Conservation (phyloP, 2,329 filamentous ascomycete species). For the Lithohypha guttulata region DNA sequence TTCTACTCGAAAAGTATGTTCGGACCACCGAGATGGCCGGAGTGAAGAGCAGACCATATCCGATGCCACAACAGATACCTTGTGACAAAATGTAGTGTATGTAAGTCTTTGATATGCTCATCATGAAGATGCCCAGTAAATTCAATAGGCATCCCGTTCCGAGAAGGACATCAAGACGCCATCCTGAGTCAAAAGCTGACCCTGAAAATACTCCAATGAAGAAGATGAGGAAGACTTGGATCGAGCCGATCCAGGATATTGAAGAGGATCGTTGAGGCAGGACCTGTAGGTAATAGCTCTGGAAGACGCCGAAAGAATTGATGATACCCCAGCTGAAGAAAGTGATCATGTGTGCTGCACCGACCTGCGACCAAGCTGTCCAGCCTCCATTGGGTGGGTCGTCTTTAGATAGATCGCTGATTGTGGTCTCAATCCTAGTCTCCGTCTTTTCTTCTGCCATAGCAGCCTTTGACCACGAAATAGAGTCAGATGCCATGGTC, state of each 20-base stretch:
- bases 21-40: slow-evolving; percentile 37
- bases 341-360: too few species aligned
- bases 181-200: slow-evolving; percentile 32
- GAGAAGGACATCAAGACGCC: slow-evolving; percentile 22
- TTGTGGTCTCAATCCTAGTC: too few species aligned
- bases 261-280: slow-evolving; percentile 27
- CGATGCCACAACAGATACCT: slow-evolving; percentile 44
- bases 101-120: slow-evolving; percentile 33
- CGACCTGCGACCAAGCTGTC: too few species aligned
- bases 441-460: too few species aligned
- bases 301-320: slow-evolving; percentile 34
- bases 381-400: too few species aligned
- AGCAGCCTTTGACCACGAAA: too few species aligned
- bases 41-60: slow-evolving; percentile 33
- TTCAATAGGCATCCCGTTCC: slow-evolving; percentile 20
- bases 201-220: slow-evolving; percentile 32
- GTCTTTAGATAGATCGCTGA: too few species aligned
- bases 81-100: slow-evolving; percentile 47
- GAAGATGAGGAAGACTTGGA: slow-evolving; percentile 33
- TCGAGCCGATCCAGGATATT: slow-evolving; percentile 34
- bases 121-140: slow-evolving; percentile 30
- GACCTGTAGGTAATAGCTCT: slow-evolving; percentile 32
- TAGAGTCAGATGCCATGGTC: too few species aligned
- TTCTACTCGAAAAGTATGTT: slow-evolving; percentile 41
- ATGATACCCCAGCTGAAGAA: slow-evolving; percentile 11